These are phyloP conservation scores for Hyphopichia burtonii DNA, from an alignment of 1,139 yeast genomes.

Conservation along the genomic window DNA sequence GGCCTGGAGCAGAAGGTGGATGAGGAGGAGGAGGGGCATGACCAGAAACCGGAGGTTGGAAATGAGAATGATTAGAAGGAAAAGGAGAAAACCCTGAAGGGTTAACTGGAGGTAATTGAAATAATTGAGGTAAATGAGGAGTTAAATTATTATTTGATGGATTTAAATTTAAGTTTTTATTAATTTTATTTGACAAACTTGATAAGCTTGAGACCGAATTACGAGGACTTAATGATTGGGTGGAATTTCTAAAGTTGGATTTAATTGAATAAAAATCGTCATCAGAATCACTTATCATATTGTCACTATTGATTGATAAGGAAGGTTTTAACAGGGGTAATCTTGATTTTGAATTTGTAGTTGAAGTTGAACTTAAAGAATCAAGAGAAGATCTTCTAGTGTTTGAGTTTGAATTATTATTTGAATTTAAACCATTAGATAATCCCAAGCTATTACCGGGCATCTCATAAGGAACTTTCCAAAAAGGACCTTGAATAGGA, in stretches of 20 bases:
- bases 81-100: too few relatives aligned
- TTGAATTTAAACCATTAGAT: neutral
- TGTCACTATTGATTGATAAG: conserved; percentile 20
- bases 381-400: conserved; percentile 38
- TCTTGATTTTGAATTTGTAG: conserved; percentile 29
- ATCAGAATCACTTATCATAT: conserved; percentile 34
- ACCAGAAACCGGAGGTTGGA: too few relatives aligned
- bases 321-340: conserved; percentile 31
- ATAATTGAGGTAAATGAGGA: neutral
- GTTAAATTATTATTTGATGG: conserved; percentile 6
- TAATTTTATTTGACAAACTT: conserved; percentile 46
- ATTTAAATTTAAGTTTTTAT: conserved; percentile 20
- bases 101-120: neutral
- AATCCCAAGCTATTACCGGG: conserved; percentile 20
- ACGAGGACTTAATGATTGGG: conserved; percentile 43
- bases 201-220: conserved; percentile 45
- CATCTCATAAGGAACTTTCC: conserved; percentile 55
- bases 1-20: too few relatives aligned
- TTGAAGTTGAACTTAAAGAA: conserved; percentile 26
- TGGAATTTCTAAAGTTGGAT: conserved; percentile 19
- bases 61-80: too few relatives aligned
- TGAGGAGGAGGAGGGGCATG: too few relatives aligned
- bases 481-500: conserved; percentile 47
- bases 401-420: conserved; percentile 1
- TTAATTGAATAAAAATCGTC: conserved; percentile 40